These are phyloP conservation scores for Phytophthora multivora DNA, from an alignment of 352 stramenopile species.

Conservation along the genomic window DNA sequence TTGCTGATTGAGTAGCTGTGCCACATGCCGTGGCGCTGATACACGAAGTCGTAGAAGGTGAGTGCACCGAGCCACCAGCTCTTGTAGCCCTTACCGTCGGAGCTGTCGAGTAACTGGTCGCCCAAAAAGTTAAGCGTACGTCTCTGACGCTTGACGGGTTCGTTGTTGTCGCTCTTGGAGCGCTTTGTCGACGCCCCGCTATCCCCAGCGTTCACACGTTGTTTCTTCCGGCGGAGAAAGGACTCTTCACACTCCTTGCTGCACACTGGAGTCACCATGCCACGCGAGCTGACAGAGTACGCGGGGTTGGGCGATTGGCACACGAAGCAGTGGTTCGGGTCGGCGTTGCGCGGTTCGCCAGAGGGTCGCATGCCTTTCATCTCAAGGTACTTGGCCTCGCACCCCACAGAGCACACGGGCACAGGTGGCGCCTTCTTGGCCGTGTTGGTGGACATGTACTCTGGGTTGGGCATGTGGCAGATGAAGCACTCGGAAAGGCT, in stretches of 20 bases:
- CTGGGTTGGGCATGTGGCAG: slow-evolving; percentile 60
- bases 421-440: slow-evolving; percentile 59
- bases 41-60: slow-evolving; percentile 87
- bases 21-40: slow-evolving; percentile 87
- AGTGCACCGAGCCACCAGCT: slow-evolving; percentile 86
- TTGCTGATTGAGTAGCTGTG: slow-evolving; percentile 84
- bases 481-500: slow-evolving; percentile 55
- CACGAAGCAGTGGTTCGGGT: slow-evolving; percentile 60
- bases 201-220: slow-evolving; percentile 25
- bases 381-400: slow-evolving; percentile 61
- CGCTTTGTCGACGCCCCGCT: slow-evolving; percentile 27
- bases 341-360: slow-evolving; percentile 22
- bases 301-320: slow-evolving; percentile 64
- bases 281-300: slow-evolving; percentile 68
- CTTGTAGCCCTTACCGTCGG: slow-evolving; percentile 80
- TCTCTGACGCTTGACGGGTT: slow-evolving; percentile 49
- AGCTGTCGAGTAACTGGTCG: slow-evolving; percentile 73
- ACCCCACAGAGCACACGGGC: slow-evolving; percentile 60
- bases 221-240: slow-evolving; percentile 51
- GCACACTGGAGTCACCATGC: slow-evolving; percentile 62
- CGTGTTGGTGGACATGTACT: slow-evolving; percentile 71
- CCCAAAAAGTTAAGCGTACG: slow-evolving; percentile 76
- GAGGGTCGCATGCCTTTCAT: slow-evolving; percentile 53
- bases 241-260: slow-evolving; percentile 68
- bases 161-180: slow-evolving; percentile 35